Evolutionary conservation across 2,329 filamentous ascomycete species (phyloP), one percentile per base, ranked within the genome.

Genomic region (Zymoseptoria passerinii): DNA sequence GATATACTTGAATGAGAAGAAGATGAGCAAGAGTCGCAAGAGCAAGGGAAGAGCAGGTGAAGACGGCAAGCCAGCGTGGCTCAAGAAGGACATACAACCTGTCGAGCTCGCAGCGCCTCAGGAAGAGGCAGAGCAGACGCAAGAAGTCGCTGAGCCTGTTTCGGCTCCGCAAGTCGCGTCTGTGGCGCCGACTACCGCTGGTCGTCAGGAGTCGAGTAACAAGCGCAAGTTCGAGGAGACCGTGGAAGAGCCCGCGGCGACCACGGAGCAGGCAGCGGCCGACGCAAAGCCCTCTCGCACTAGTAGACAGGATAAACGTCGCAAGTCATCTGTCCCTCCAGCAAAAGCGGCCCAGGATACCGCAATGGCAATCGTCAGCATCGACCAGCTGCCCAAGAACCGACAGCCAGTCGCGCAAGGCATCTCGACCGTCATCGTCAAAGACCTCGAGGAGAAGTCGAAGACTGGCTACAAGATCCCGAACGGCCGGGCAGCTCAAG

Each of bases 401-500:
- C 86, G 92, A 62, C 85, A 84, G 67, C 84, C 82, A 29, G 81
- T 85, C 16, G 90, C 89, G 8, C 85, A 83, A 64, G 83, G 84
- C 20, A 74, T 97, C 28, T 80, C 84, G 65, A 90, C 88, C 65
- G 82, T 85, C 16, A 83, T 96, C 49, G 74, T 78, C 49, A 80
- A 84, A 56, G 80, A 87, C 58, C 80, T 95, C 58, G 78, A 80
- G n/a, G 73, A 78, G 40, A 83, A 88, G 35, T 81, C 86, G 63
- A 89, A 90, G 72, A 82, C 83, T 16, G 61, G 82, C 8, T 86
- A 86, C 65, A 76, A 77, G 27, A 75, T 91, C 18, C 81, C 85
- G 1, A 80, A 85, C 54, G 86, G 83, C 52, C 80, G 84, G 57
- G 84, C 83, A 0, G 78, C 82, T 13, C 84, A 87, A 53, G 80